Evolutionary conservation across 2,329 filamentous ascomycete species (phyloP).

Genomic region (Fusarium sp.): DNA sequence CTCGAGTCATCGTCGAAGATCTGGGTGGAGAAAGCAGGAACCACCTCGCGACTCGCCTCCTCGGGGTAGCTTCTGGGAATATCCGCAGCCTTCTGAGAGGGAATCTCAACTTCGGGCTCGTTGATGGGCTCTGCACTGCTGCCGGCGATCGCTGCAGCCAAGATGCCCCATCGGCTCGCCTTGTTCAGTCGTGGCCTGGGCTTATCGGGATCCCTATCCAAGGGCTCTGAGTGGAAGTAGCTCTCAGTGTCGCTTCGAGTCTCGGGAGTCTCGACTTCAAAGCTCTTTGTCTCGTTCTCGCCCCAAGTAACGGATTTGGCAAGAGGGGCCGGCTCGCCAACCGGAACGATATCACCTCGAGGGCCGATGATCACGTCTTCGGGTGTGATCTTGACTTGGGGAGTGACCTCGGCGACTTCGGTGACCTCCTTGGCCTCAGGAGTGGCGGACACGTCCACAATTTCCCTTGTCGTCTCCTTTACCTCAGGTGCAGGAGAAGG

Average conservation of each 20-base stretch:
- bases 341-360: constrained; percentile 56
- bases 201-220: constrained; percentile 42
- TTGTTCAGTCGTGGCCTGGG: constrained; percentile 52
- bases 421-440: constrained; percentile 6
- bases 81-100: constrained; percentile 18
- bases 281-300: constrained; percentile 73
- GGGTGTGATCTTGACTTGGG: constrained; percentile 15
- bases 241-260: constrained; percentile 49
- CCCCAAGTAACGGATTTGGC: constrained; percentile 74
- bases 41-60: constrained; percentile 32
- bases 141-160: constrained; percentile 63
- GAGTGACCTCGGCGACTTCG: not conserved
- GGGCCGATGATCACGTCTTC: constrained; percentile 54
- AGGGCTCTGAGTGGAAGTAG: constrained; percentile 38
- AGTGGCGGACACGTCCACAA: constrained; percentile 34
- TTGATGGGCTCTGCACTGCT: constrained; percentile 53
- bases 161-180: constrained; percentile 63
- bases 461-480: constrained; percentile 27
- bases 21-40: constrained; percentile 33
- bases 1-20: constrained; percentile 54
- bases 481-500: constrained; percentile 57
- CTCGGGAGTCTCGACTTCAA: constrained; percentile 70
- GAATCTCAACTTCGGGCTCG: constrained; percentile 45
- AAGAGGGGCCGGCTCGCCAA: constrained; percentile 31
- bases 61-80: constrained; percentile 31